Evolutionary conservation across 148 eudicot species (phyloP), one percentile per base, ranked within the genome.

Genomic region (Euryodendron excelsum): DNA sequence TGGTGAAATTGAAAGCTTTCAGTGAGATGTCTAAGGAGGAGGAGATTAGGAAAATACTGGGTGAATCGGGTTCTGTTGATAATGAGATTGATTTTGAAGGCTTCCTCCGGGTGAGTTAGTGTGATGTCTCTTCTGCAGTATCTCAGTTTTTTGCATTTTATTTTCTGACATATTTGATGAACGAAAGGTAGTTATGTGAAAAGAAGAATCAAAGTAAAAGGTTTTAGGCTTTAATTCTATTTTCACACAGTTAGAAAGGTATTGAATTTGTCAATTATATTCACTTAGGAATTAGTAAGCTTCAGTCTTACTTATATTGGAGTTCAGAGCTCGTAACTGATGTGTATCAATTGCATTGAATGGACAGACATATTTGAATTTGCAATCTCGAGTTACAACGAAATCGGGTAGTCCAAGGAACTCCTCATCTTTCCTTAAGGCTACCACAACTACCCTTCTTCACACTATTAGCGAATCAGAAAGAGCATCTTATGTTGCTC

Each of bases 401-500:
- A 88, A 90, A 82, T 33, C 74, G 44, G 99, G 94, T 12, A 90
- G 87, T 63, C 72, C 92, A 4, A 93, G 87, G 84, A 84, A 78
- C 62, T 86, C 99, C 15, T 88, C 93, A 5, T 85, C 95, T 0
- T 96, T 93, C 79, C 92, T 96, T 60, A 96, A 90, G 87, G 97
- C 94, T 62, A 85, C 95, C 56, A 86, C 92, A 6, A 96, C 99
- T 27, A 94, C 98, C 34, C 97, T 88, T 59, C 93, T 96, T 87
- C 98, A 93, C 83, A 93, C 98, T 8, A 87, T 96, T 25, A 87
- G 88, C 76, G 91, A 85, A 72, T 86, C 97, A 5, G 99, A 96
- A 86, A 90, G 88, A 86, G 87, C 88, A 83, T 90, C 88, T 70
- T 96, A 93, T 85, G 97, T 93, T 82, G 92, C 92, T 82, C 98